Evolutionary conservation across 768 basidiomycete genomes (phyloP), one percentile per base, ranked within the genome.

Genomic region (Pisolithus microcarpus): DNA sequence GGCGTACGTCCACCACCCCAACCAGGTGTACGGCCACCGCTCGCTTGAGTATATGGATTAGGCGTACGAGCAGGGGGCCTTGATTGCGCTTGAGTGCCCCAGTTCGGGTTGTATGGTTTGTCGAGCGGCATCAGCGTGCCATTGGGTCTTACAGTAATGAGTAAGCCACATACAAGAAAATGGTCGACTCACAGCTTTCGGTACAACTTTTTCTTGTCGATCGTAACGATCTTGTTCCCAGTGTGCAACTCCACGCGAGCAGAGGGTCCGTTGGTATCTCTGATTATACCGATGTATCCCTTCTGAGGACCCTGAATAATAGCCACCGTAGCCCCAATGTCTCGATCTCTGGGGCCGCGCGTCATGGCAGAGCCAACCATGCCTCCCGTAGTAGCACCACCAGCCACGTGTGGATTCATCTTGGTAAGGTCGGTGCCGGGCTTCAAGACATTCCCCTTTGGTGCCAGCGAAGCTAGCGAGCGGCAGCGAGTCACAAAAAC

Each of bases 401-500:
- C 67, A 4, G 74, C 80, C 53, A 69, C 68, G 0, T 87, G 80
- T 23, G 92, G 92, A 61, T 95, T 95, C 85, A 95, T 86, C 68
- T 94, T 93, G 7, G 89, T 86, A 13, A 94, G 74, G 68, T 97
- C 94, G 4, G 81, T 73, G 11, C 73, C 76, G 2, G 77, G 70
- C 58, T 85, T 85, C 44, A 85, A 65, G 38, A 85, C 67, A 56
- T 79, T 84, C 48, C 87, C 84, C 60, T 93, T 93, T 1, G 94
- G 92, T 1, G 93, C 91, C 19, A 91, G 70, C 10, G 93, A 94
- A 1, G 79, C 81, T 40, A 97, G 74, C 2, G 84, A 81, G 38
- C 89, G 84, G 13, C 90, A 82, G 36, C 92, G 84, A 0, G 91
- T 88, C 46, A 99, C 91, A 62, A 94, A 99, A 24, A 98, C 84